Evolutionary conservation across 768 basidiomycete species (phyloP), one percentile per base, ranked within the genome.

Genomic region (Holtermanniella nyarrowii): DNA sequence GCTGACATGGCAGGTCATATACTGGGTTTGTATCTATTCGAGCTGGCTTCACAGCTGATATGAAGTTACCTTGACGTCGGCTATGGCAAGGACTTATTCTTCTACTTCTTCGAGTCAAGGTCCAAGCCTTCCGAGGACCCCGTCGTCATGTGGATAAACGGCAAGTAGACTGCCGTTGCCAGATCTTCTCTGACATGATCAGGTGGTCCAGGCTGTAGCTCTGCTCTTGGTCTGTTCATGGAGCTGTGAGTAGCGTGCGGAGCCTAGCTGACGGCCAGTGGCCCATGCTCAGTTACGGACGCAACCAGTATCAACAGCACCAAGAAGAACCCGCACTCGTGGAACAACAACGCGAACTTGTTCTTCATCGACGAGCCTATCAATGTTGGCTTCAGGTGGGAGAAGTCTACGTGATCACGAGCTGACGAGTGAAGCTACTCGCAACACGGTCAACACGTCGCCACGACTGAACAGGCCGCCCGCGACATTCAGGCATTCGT

Each of bases 401-500:
- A n/a, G n/a, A n/a, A n/a, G n/a, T n/a, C n/a, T n/a, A n/a, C n/a
- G n/a, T n/a, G n/a, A n/a, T 37, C 31, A 16, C 31, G 31, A 7
- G 31, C 16, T 37, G 31, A 37, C 31, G 7, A 37, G 7, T 37
- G 10, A 7, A 37, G 31, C 31, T 37, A 37, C 31, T 37, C 31
- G 16, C 7, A 37, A 16, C 31, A 37, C 16, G 31, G 31, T 16
- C 31, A 37, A 71, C 79, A 76, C 0, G 74, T 85, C 16, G 80
- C 79, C 51, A 86, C 83, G 0, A 84, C 86, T 0, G 85, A 88
- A 69, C 81, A 81, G n/a, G 86, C 86, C 0, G 83, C 85, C 3
- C 79, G 78, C 55, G 83, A 88, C 60, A 74, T 87, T 37, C 76
- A 82, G 45, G 82, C 85, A 0, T 88, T 88, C 70, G 74, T 87